Conservation (phyloP, 2,329 filamentous ascomycete species). For the Xylaria sp. region DNA sequence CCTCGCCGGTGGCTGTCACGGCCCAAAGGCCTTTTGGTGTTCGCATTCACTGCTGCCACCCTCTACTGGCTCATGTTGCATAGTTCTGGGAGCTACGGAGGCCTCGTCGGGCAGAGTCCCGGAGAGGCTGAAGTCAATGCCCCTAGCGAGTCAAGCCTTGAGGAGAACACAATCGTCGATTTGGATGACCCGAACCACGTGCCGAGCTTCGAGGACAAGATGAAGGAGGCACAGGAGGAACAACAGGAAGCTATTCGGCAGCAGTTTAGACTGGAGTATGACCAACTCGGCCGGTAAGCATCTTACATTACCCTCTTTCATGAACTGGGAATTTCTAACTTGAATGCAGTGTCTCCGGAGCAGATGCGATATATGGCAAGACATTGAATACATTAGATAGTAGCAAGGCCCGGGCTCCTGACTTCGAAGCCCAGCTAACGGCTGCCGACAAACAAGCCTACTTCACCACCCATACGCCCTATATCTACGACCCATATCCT, state of each 20-base stretch:
- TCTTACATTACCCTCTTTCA: not conserved
- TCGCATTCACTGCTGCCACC: conserved; percentile 53
- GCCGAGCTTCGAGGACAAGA: conserved; percentile 44
- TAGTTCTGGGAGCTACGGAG: conserved; percentile 44
- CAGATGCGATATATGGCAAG: conserved; percentile 66
- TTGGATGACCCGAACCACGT: conserved; percentile 28
- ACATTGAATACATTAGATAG: conserved; percentile 60
- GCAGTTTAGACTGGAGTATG: conserved; percentile 55
- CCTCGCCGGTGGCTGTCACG: conserved; percentile 52
- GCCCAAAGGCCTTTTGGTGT: conserved; percentile 55
- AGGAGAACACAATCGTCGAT: conserved; percentile 9
- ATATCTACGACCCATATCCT: conserved; percentile 76
- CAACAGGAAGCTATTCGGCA: conserved; percentile 46
- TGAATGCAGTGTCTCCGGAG: conserved; percentile 53
- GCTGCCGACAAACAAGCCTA: conserved; percentile 48
- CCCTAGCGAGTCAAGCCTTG: conserved; percentile 20
- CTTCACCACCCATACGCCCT: conserved; percentile 59
- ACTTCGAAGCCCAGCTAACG: conserved; percentile 48
- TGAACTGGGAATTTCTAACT: conserved; percentile 43
- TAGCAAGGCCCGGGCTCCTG: conserved; percentile 48
- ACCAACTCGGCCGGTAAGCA: conserved; percentile 50
- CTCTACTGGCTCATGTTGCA: conserved; percentile 58
- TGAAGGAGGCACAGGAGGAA: conserved; percentile 48
- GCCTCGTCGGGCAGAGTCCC: conserved; percentile 13
- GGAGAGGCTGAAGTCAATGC: conserved; percentile 5